Base-by-base conservation (phyloP, 2,329 filamentous ascomycete genomes). In the Claviceps sorghi region DNA sequence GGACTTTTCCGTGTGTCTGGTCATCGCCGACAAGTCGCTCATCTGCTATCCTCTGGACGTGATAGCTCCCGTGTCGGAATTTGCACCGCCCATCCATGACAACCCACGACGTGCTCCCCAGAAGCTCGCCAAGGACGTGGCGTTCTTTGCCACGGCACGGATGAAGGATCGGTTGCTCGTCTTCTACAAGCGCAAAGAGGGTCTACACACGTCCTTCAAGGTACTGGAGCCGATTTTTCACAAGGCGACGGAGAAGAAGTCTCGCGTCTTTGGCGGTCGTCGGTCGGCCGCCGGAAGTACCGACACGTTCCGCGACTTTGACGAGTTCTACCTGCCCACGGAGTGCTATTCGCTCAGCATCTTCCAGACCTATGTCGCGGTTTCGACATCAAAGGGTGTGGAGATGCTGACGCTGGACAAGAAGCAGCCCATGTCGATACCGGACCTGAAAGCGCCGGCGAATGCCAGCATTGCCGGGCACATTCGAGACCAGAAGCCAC, bases 111-210 rank as follows among this genome's bases (percentile, higher is more conserved):
- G 86, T 56, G 88, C 93, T n/a, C 93, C 93, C 0, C 91, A 97
- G 65, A 88, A 91, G 60, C 77, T 98, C 36, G 86, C 84, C 57
- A 87, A 93, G 64, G 93, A 98, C 63, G 90, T 98, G 21, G 87
- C 90, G 15, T 98, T 97, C 74, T 98, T 98, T 66, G 88, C 89
- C 17, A 93, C 89, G 1, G 93, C 91, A 10, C 82, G 86, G 54
- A 96, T 98, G 90, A 98, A 98, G 73, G 93, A 98, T 55, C 82
- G 93, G 8, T 90, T 86, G 58, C 74, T 98, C 8, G 82, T 98
- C 30, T 91, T 98, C 67, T 98, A 97, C 77, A 97, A 97, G 72
- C 94, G 94, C 65, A 87, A 88, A 56, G 93, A 97, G 65, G 85
- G 85, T 30, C 76, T 96, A 55, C 88, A 90, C 61, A 96, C 88